These are phyloP conservation scores for Rubia peregrina DNA, from an alignment of 305 asterid species.

Conservation along the genomic window DNA sequence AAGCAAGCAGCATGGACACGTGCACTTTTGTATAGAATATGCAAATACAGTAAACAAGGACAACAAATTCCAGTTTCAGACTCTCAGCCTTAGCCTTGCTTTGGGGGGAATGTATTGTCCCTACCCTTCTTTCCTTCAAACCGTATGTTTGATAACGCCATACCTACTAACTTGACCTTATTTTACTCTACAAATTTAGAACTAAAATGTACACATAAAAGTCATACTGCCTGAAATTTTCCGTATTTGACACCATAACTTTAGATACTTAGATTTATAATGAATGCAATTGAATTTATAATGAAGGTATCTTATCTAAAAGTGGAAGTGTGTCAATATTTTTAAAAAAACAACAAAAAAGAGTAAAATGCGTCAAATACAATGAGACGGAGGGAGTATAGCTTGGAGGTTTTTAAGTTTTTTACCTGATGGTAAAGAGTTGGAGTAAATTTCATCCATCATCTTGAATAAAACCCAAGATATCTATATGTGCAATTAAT, in stretches of 20 bases:
- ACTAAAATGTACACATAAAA: too few species aligned
- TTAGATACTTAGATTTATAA: too few species aligned
- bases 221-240: too few species aligned
- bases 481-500: neutral
- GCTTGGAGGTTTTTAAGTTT: neutral
- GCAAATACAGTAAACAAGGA: neutral
- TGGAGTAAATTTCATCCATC: neutral
- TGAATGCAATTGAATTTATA: too few species aligned
- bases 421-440: neutral
- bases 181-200: neutral
- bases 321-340: too few species aligned
- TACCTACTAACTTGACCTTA: constrained; percentile 15
- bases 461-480: neutral
- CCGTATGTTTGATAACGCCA: constrained; percentile 14
- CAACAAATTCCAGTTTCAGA: neutral
- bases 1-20: neutral
- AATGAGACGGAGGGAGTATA: too few species aligned
- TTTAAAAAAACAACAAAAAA: too few species aligned
- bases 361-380: neutral
- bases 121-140: constrained; percentile 16
- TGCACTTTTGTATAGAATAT: neutral
- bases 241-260: too few species aligned
- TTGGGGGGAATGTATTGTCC: constrained; percentile 15
- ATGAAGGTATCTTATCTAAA: too few species aligned
- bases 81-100: constrained; percentile 15